phyloP scores from a whole-genome alignment of 371 early-diverging fungal genomes.

The Conidiobolus incongruus region DNA sequence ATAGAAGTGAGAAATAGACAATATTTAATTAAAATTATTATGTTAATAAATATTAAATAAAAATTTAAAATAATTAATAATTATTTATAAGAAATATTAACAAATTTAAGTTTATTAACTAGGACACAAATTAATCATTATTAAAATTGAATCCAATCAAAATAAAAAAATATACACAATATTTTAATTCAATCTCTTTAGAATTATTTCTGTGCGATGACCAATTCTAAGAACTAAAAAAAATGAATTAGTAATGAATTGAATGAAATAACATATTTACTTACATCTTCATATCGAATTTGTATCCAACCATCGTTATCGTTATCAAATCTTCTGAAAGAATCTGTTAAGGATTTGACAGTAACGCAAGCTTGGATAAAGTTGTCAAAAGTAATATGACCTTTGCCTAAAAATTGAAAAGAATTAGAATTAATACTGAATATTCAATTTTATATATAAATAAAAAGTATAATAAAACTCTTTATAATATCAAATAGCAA shows the following conservation, averaged over 20 bases:
- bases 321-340: constrained; percentile 28
- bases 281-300: constrained; percentile 24
- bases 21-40: no score
- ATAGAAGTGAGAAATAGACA: no score
- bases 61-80: no score
- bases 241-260: neutral
- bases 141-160: no score
- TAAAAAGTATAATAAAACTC: neutral
- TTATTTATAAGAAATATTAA: no score
- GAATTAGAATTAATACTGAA: neutral
- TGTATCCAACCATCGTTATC: constrained; percentile 29
- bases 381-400: constrained; percentile 25
- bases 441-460: neutral
- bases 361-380: no score
- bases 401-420: no score
- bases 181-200: no score
- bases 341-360: constrained; percentile 31
- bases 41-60: no score
- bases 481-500: neutral
- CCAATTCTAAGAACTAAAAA: constrained; percentile 14
- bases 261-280: neutral
- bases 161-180: no score
- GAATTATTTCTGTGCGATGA: constrained; percentile 9
- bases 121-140: no score
- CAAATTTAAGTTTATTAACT: no score